Evolutionary conservation across 2,329 filamentous ascomycete genomes (phyloP).

Genomic region (Aspergillus piperis): DNA sequence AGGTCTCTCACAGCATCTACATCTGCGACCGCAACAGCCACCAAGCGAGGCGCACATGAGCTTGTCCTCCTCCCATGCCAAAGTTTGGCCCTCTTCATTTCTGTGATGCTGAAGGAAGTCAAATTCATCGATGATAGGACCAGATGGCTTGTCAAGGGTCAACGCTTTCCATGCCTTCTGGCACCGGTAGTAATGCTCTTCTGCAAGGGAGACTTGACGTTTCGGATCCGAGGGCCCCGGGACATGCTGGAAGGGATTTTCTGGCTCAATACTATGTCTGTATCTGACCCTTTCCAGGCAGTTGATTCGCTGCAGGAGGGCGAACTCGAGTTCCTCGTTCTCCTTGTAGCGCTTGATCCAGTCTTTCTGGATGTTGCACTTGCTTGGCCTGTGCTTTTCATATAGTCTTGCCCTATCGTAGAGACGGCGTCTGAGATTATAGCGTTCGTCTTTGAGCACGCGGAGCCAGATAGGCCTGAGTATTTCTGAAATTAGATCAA

Average conservation of each 20-base stretch:
- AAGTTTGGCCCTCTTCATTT: not conserved
- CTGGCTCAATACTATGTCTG: not conserved
- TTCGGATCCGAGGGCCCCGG: not conserved
- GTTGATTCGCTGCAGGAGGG: not conserved
- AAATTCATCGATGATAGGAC: not conserved
- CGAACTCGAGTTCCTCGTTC: not conserved
- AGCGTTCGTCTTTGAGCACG: not conserved
- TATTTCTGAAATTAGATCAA: not conserved
- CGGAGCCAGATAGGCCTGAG: not conserved
- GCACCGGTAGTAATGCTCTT: not conserved
- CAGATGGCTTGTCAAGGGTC: not conserved
- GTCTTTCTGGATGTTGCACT: not conserved
- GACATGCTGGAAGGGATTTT: not conserved
- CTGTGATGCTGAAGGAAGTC: not conserved
- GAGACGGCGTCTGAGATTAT: not conserved
- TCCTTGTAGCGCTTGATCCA: not conserved
- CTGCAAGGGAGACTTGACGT: not conserved
- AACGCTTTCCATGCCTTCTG: not conserved
- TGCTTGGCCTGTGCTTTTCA: not conserved
- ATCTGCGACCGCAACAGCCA: not conserved
- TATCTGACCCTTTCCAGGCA: not conserved
- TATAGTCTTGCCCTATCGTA: not conserved
- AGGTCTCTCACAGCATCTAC: not conserved
- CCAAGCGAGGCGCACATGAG: not conserved
- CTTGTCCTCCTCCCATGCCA: conserved; percentile 1